phyloP scores from a whole-genome alignment of 305 asterid genomes.

The Coffea humblotiana region DNA sequence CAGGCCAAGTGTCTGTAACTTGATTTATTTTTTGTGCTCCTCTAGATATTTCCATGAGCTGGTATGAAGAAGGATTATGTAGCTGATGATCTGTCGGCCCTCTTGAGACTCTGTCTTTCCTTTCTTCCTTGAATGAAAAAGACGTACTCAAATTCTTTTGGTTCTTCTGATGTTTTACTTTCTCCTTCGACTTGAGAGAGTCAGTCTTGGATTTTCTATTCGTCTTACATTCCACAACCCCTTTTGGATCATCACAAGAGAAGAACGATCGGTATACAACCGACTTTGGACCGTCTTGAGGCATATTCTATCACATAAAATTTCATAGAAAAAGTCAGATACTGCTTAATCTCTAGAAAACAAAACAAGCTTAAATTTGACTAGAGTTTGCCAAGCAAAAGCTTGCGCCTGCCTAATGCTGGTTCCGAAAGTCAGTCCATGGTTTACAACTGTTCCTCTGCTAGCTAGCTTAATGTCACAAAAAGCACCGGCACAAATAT shows the following conservation, averaged over 20 bases:
- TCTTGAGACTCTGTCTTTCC: conserved; percentile 19
- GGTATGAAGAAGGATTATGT: conserved; percentile 37
- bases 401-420: conserved; percentile 24
- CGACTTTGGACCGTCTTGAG: conserved; percentile 65
- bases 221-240: conserved; percentile 59
- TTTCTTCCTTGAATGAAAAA: conserved; percentile 21
- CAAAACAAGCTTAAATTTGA: conserved; percentile 15
- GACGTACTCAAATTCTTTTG: conserved; percentile 29
- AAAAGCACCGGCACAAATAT: conserved; percentile 23
- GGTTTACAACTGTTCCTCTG: conserved; percentile 20
- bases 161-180: conserved; percentile 16
- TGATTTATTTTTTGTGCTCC: conserved; percentile 46
- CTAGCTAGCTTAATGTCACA: conserved; percentile 20
- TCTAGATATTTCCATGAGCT: conserved; percentile 53
- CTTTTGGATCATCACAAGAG: conserved; percentile 74
- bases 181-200: conserved; percentile 28
- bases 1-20: conserved; percentile 38
- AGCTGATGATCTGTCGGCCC: conserved; percentile 29
- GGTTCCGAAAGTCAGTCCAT: conserved; percentile 17
- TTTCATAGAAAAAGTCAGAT: conserved; percentile 34
- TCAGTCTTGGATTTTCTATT: conserved; percentile 46
- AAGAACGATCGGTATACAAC: conserved; percentile 60
- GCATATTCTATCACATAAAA: conserved; percentile 46
- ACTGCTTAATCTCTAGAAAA: conserved; percentile 13
- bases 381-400: conserved; percentile 29